These are phyloP conservation scores for Extremus antarcticus DNA, from an alignment of 495 filamentous ascomycete genomes.

Conservation along the genomic window DNA sequence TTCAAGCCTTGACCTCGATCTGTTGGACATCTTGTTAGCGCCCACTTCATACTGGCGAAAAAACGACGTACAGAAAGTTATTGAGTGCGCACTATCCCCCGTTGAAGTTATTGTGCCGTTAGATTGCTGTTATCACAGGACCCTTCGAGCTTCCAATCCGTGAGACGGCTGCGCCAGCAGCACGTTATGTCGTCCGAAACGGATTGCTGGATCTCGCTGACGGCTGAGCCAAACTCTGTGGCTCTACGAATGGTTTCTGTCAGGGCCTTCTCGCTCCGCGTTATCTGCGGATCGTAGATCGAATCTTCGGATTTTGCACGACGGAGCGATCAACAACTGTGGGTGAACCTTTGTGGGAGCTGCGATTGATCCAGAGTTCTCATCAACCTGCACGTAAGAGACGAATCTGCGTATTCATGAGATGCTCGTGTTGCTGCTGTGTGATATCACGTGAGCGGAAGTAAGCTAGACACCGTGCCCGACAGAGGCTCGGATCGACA, in stretches of 20 bases:
- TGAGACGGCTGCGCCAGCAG: neutral
- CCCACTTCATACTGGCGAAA: neutral
- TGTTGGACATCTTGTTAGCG: neutral
- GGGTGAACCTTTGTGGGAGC: no score
- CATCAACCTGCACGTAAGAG: no score
- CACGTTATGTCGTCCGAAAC: neutral
- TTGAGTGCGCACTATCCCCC: neutral
- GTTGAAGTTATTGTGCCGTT: neutral
- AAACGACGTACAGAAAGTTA: neutral
- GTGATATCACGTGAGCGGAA: no score
- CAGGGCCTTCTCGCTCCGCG: neutral
- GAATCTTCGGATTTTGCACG: neutral
- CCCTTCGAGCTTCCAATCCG: neutral
- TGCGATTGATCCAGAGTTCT: no score
- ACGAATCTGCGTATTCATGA: no score
- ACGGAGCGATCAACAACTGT: neutral
- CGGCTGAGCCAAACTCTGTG: neutral
- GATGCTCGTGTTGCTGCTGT: no score
- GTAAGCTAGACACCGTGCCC: no score
- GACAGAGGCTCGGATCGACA: no score
- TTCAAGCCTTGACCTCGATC: neutral
- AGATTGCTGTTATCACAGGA: neutral
- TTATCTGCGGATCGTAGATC: neutral
- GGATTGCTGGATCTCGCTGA: neutral
- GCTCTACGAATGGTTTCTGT: neutral